Evolutionary conservation across 192 early-diverging fungal genomes (phyloP), one percentile per base, ranked within the genome.

Genomic region (Thoreauomyces humboldtii): DNA sequence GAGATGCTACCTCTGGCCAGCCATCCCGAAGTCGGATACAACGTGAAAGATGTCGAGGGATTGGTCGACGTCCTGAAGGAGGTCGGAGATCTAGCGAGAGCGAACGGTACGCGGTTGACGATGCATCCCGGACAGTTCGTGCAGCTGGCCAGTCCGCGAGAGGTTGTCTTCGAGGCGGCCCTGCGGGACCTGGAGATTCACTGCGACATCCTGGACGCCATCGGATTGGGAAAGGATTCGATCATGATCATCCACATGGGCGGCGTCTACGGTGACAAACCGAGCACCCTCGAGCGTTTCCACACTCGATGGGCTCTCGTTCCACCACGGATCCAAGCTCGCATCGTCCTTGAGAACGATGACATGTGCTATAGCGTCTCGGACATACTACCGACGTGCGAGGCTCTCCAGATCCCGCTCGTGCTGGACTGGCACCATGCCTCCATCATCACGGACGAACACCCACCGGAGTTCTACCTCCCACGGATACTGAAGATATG

Each of bases 261-360:
- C 42, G 69, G 52, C n/a, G 59, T 66, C 29, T 70, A 45, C 37
- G 61, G 45, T 2, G 56, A 71, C 61, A 59, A 58, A 15, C 22
- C 35, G 45, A 43, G 47, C 19, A 64, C 53, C 3, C 51, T 74
- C 5, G 56, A 66, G 42, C 66, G 79, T 1, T 79, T 81, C 57
- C 55, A 64, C 46, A 65, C 69, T 33, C 78, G 61, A 25, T 79
- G 76, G 41, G 35, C 28, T 2, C 41, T 28, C 14, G 34, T 81
- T 32, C 65, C 73, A 1, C 21, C 52, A n/a, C 45, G 61, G 12
- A 74, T 76, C 38, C 74, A 69, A 52, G n/a, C 60, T 14, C 69
- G 80, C 21, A 47, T 81, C 17, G 77, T 79, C 4, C 65, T 81
- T 27, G 80, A 81, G 36, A 81, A 81, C 46, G 80, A 81, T 57